Conservation (phyloP, 805 yeast species). For the Debaryomyces hansenii region DNA sequence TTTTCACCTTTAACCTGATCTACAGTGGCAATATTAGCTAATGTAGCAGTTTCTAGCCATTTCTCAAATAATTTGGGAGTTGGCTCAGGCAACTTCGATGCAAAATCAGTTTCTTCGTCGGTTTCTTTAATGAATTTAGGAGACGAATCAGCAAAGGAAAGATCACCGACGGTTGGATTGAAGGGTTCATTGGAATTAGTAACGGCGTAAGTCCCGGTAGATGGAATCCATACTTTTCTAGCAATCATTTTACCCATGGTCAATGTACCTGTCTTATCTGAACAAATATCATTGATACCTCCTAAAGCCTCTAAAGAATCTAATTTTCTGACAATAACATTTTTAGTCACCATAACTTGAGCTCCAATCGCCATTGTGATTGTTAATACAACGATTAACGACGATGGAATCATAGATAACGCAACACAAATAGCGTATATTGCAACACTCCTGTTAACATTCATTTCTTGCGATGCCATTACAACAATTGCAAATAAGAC, state of each 20-base stretch:
- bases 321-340: conserved; percentile 37
- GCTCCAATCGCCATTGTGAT: conserved; percentile 44
- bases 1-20: conserved; percentile 26
- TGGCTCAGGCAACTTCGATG: conserved; percentile 23
- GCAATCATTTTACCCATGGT: conserved; percentile 43
- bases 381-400: conserved; percentile 38
- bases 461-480: conserved; percentile 35
- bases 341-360: conserved; percentile 36
- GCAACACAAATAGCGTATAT: conserved; percentile 43
- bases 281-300: conserved; percentile 39
- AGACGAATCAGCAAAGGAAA: conserved; percentile 25
- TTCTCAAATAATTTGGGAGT: conserved; percentile 15
- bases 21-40: conserved; percentile 43
- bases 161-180: conserved; percentile 43
- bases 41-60: conserved; percentile 35
- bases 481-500: conserved; percentile 39
- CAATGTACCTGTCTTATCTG: conserved; percentile 42
- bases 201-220: conserved; percentile 31
- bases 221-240: conserved; percentile 36
- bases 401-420: conserved; percentile 40
- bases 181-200: conserved; percentile 34
- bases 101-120: conserved; percentile 41
- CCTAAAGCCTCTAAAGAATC: conserved; percentile 41
- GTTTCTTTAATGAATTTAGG: conserved; percentile 28
- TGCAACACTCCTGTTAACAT: conserved; percentile 34